Conservation (phyloP, 1,284 basidiomycete genomes). For the Fomitopsis pinicola region DNA sequence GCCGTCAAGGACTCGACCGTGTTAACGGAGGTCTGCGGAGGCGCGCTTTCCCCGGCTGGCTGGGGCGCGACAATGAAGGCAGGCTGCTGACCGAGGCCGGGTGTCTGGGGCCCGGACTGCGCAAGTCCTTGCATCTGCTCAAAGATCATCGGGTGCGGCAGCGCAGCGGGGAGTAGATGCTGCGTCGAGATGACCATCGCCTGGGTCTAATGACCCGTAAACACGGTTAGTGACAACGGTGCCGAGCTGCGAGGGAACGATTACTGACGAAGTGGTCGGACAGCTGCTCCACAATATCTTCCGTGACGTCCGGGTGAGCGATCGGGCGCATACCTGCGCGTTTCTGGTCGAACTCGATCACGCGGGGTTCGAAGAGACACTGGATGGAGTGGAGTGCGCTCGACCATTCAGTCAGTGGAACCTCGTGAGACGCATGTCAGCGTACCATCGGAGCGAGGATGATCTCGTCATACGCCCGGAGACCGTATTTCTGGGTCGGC, state of each 20-base stretch:
- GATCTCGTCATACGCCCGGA: conserved; percentile 94
- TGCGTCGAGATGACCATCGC: conserved; percentile 86
- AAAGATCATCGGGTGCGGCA: conserved; percentile 13
- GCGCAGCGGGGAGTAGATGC: conserved; percentile 59
- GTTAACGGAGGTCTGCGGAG: background rate
- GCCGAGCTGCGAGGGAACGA: background rate
- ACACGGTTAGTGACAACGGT: background rate
- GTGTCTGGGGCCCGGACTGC: conserved; percentile 18
- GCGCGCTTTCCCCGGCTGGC: conserved; percentile 12
- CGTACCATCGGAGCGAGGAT: conserved; percentile 91
- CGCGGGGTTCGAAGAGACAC: conserved; percentile 90
- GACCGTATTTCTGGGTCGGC: conserved; percentile 82
- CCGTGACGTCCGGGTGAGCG: conserved; percentile 55
- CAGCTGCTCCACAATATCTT: conserved; percentile 67
- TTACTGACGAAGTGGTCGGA: conserved; percentile 57
- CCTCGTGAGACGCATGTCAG: conserved; percentile 1
- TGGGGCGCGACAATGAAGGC: conserved; percentile 15
- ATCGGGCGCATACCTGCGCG: conserved; percentile 43
- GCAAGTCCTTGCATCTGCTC: conserved; percentile 23
- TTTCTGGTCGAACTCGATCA: conserved; percentile 87
- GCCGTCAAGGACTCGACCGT: background rate
- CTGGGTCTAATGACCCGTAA: conserved; percentile 48
- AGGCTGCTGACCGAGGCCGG: conserved; percentile 14
- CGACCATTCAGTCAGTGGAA: background rate
- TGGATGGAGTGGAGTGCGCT: conserved; percentile 26